These are phyloP conservation scores for Metschnikowia chrysomelidarum DNA, from an alignment of 805 yeast species.

Conservation along the genomic window DNA sequence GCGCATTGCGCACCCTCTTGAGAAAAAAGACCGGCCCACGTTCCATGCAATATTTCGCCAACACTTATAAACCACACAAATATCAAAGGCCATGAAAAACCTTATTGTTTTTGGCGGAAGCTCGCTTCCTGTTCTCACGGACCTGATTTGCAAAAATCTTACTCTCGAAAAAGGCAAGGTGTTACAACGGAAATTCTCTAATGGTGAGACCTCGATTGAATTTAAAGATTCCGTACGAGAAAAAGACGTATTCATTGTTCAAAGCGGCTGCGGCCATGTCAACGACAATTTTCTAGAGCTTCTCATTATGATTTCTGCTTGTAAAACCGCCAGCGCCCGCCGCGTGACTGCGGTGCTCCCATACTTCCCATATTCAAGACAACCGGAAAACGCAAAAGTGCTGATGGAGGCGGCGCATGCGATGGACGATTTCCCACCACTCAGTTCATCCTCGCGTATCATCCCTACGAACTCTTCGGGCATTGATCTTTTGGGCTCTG, in stretches of 20 bases:
- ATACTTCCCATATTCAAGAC: slow-evolving; percentile 91
- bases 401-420: slow-evolving; percentile 18
- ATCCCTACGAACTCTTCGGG: slow-evolving; percentile 35
- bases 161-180: slow-evolving; percentile 73
- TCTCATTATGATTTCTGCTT: slow-evolving; percentile 82
- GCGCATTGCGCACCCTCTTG: too few relatives aligned
- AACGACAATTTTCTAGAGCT: slow-evolving; percentile 85
- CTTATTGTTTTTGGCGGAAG: slow-evolving; percentile 88
- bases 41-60: slow-evolving; percentile 1
- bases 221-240: slow-evolving; percentile 89
- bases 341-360: slow-evolving; percentile 92
- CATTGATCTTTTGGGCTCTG: slow-evolving; percentile 28
- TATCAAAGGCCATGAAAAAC: slow-evolving; percentile 67
- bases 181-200: slow-evolving; percentile 62
- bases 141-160: slow-evolving; percentile 70
- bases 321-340: slow-evolving; percentile 86
- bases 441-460: slow-evolving; percentile 21
- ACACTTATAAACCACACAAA: not conserved
- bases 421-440: slow-evolving; percentile 12
- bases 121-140: slow-evolving; percentile 78
- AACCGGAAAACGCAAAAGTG: slow-evolving; percentile 77
- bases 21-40: slow-evolving; percentile 8
- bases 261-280: slow-evolving; percentile 83
- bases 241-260: slow-evolving; percentile 90
- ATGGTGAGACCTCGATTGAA: slow-evolving; percentile 92